Evolutionary conservation across 1,284 basidiomycete genomes (phyloP).

Genomic region (Leucoagaricus sp.): DNA sequence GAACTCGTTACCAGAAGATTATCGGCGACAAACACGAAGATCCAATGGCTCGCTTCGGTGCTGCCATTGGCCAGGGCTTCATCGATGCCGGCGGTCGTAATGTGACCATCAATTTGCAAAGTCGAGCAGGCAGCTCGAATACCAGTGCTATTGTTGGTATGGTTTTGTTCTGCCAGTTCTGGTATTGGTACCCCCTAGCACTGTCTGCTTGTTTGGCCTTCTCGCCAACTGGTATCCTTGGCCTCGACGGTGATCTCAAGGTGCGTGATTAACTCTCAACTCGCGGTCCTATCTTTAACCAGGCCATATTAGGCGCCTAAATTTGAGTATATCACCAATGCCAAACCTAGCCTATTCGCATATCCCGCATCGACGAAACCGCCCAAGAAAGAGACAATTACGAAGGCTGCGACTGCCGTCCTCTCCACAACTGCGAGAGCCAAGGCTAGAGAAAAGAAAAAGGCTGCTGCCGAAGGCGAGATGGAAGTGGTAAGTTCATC

Average conservation of each 20-base stretch:
- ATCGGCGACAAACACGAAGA: constrained; percentile 96
- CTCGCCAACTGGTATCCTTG: constrained; percentile 92
- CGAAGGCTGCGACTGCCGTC: constrained; percentile 90
- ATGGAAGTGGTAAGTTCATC: constrained; percentile 76
- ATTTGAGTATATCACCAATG: constrained; percentile 89
- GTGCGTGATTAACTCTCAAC: constrained; percentile 37
- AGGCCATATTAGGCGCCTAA: constrained; percentile 67
- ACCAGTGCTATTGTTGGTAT: constrained; percentile 94
- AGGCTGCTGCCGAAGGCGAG: constrained; percentile 78
- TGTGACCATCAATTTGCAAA: constrained; percentile 90
- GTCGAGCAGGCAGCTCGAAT: constrained; percentile 87
- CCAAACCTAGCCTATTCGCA: constrained; percentile 85
- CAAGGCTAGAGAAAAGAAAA: constrained; percentile 89
- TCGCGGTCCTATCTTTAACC: constrained; percentile 8
- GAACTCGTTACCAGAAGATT: constrained; percentile 85
- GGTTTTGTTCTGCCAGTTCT: constrained; percentile 96
- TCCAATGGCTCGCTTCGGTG: constrained; percentile 95
- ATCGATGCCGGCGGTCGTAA: constrained; percentile 97
- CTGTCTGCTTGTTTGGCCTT: constrained; percentile 92
- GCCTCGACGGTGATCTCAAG: constrained; percentile 82
- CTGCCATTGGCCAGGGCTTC: constrained; percentile 91
- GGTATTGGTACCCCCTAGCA: constrained; percentile 99
- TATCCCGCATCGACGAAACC: constrained; percentile 86
- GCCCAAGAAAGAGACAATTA: constrained; percentile 87
- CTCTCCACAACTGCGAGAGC: constrained; percentile 94